Conservation (phyloP, 2,329 filamentous ascomycete genomes). For the Chaetomiaceae sp. region DNA sequence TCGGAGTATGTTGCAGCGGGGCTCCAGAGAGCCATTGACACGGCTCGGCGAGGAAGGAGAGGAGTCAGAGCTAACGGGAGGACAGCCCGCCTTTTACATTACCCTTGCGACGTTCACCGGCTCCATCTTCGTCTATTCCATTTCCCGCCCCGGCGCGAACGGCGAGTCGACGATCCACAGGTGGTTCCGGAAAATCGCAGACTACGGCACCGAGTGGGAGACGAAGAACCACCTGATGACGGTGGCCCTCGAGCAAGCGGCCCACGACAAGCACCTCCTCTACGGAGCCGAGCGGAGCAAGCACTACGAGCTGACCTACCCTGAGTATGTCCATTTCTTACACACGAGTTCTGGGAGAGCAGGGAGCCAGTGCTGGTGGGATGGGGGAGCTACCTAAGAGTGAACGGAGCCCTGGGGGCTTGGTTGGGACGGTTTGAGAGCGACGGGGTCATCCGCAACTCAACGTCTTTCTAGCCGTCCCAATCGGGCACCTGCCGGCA, state of each 20-base stretch:
- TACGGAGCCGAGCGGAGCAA: conserved; percentile 41
- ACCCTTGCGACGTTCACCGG: conserved; percentile 43
- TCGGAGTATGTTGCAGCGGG: conserved; percentile 48
- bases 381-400: too few relatives aligned
- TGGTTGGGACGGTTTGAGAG: background rate
- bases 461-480: too few relatives aligned
- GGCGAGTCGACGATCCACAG: conserved; percentile 47
- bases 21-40: background rate
- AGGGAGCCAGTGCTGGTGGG: background rate
- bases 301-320: conserved; percentile 50
- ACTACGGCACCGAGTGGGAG: conserved; percentile 47
- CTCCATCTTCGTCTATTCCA: conserved; percentile 43
- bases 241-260: conserved; percentile 50
- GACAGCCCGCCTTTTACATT: conserved; percentile 47
- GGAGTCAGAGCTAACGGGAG: conserved; percentile 7
- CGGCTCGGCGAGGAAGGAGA: too few relatives aligned
- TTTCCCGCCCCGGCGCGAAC: conserved; percentile 45
- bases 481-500: too few relatives aligned
- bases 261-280: conserved; percentile 54
- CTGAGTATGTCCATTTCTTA: conserved; percentile 47
- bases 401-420: background rate
- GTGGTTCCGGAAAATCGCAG: conserved; percentile 45
- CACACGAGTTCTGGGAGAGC: background rate
- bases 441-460: too few relatives aligned
- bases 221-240: conserved; percentile 51